Evolutionary conservation across 1,139 yeast species (phyloP).

Genomic region (Sugiyamaella neomexicana): DNA sequence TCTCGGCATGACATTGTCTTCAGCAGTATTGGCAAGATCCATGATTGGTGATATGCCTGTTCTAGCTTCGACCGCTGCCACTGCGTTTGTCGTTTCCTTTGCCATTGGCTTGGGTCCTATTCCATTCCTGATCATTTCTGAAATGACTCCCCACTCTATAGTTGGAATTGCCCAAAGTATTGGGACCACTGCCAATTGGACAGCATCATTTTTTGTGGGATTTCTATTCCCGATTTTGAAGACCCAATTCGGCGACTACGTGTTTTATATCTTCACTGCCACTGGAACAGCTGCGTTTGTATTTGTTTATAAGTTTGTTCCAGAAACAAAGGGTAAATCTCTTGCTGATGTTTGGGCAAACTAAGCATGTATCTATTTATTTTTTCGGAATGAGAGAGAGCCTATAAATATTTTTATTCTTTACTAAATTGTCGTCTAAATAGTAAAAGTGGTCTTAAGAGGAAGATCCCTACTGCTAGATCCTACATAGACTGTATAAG

Average conservation of each 20-base stretch:
- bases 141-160: constrained; percentile 77
- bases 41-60: constrained; percentile 52
- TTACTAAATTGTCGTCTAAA: constrained; percentile 18
- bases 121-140: constrained; percentile 87
- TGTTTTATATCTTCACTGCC: constrained; percentile 69
- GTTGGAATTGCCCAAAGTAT: constrained; percentile 88
- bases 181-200: constrained; percentile 90
- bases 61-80: constrained; percentile 64
- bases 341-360: constrained; percentile 12
- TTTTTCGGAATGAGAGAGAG: no score
- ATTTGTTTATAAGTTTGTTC: constrained; percentile 46
- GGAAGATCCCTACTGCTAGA: constrained; percentile 55
- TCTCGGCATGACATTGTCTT: constrained; percentile 64
- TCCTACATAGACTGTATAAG: constrained; percentile 54
- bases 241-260: constrained; percentile 67
- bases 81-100: constrained; percentile 74
- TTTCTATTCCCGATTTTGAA: constrained; percentile 74
- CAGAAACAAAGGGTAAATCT: constrained; percentile 74
- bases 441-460: constrained; percentile 42
- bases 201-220: constrained; percentile 82
- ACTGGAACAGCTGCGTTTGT: constrained; percentile 28
- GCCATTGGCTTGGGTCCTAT: constrained; percentile 95
- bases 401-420: constrained; percentile 3
- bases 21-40: constrained; percentile 66
- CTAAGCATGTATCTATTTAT: constrained; percentile 1